Evolutionary conservation across 73 alveolate genomes (phyloP).

Genomic region (Uronychia binucleata): DNA sequence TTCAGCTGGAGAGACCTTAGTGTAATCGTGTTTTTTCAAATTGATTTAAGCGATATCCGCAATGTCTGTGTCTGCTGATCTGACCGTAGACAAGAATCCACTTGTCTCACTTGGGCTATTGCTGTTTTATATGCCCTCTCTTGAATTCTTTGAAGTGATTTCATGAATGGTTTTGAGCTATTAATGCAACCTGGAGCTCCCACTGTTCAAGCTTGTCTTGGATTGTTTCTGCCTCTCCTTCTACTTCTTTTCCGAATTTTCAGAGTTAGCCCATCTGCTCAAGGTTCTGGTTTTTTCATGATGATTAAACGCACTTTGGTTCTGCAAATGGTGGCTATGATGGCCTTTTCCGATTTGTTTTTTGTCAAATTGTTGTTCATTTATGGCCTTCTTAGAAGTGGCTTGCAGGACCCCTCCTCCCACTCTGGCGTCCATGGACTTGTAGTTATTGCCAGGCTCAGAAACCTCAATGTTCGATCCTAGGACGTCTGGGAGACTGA

Average conservation of each 20-base stretch:
- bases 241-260: background rate
- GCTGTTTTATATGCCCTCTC: background rate
- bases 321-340: background rate
- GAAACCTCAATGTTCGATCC: background rate
- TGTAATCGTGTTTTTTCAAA: slow-evolving; percentile 20
- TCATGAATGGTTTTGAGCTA: background rate
- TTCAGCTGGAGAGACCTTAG: slow-evolving; percentile 76
- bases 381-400: background rate
- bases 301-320: background rate
- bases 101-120: background rate
- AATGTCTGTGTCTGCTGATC: background rate
- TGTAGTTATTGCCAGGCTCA: background rate
- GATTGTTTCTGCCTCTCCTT: background rate
- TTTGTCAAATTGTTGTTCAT: background rate
- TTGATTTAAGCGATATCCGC: background rate
- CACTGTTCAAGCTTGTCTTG: background rate
- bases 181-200: background rate
- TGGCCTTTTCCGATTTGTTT: background rate
- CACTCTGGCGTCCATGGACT: background rate
- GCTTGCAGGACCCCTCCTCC: background rate
- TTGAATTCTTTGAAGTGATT: background rate
- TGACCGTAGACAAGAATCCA: background rate
- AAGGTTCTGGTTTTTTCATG: background rate
- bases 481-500: background rate
- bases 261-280: background rate